Evolutionary conservation across 192 early-diverging fungal genomes (phyloP), one percentile per base, ranked within the genome.

Genomic region (Entrophospora sp.): DNA sequence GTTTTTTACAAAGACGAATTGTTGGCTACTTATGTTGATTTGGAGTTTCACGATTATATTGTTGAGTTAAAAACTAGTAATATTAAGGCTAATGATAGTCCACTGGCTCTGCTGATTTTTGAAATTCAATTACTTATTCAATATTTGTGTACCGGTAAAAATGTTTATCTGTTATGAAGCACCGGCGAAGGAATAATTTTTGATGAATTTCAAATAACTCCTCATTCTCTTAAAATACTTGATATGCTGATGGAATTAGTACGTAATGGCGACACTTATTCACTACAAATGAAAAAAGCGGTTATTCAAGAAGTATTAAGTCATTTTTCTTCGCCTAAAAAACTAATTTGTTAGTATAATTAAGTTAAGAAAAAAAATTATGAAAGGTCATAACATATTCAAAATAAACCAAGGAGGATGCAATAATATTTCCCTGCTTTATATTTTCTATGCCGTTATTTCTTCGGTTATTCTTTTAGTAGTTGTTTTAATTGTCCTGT

Each of bases 51-150:
- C 14, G 59, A 61, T 14, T 61, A 44, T 44, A 45, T 61, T 43
- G 16, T 61, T 44, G 59, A 61, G 20, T 44, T 61, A 28, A 61
- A 61, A 61, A 45, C 59, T 27, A 61, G 42, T 31, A 61, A 45
- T 61, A 45, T 61, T 61, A 61, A 44, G n/a, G 42, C 42, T 2
- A 61, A 61, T 25, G 0, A 38, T 5, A 61, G 42, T 1, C 42
- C 42, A 2, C 24, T 61, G 40, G 59, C 59, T 7, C 30, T 28
- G 12, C 40, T 61, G 8, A 45, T 61, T 61, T 61, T 61, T 44
- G 59, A 61, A 45, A 30, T 61, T 31, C 59, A 61, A 61, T 61
- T 61, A 2, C 36, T 61, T 42, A 45, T 61, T 61, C 59, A 61
- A 45, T 45, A 61, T 20, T 61, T 61, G 44, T 61, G 59, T 30